Evolutionary conservation across 441 rosid species (phyloP).

Genomic region (Pelargonium australe): DNA sequence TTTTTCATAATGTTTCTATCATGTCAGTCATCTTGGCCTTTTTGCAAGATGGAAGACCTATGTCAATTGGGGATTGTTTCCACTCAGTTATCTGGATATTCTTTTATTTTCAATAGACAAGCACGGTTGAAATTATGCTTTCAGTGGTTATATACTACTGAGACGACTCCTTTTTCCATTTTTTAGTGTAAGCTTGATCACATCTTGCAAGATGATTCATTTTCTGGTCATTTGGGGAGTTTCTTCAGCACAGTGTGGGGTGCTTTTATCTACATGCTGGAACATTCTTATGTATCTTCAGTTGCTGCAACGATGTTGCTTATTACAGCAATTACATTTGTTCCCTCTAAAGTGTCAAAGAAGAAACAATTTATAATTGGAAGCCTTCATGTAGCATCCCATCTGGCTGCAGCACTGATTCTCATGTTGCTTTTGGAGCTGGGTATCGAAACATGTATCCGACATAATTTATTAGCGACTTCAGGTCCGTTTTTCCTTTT

Average conservation of each 20-base stretch:
- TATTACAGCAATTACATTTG: conserved; percentile 58
- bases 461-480: conserved; percentile 83
- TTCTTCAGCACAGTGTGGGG: conserved; percentile 76
- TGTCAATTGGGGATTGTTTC: conserved; percentile 1
- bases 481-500: conserved; percentile 46
- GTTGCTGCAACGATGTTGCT: conserved; percentile 65
- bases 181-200: conserved; percentile 84
- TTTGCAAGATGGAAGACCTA: neutral
- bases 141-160: neutral
- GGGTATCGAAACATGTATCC: conserved; percentile 86
- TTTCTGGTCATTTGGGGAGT: conserved; percentile 78
- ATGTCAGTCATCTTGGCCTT: conserved; percentile 10
- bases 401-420: conserved; percentile 77
- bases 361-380: conserved; percentile 75
- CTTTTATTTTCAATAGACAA: neutral
- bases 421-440: conserved; percentile 89
- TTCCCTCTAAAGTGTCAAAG: conserved; percentile 78
- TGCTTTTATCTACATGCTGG: conserved; percentile 58
- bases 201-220: conserved; percentile 80
- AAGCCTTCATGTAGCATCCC: conserved; percentile 81
- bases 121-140: neutral
- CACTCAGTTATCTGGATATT: neutral
- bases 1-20: conserved; percentile 11
- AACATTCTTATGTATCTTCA: conserved; percentile 72
- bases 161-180: conserved; percentile 5